A percentile compares a stretch with the other conserved stretches of the same genome.
Evolutionary conservation across 2,329 filamentous ascomycete genomes (phyloP).

Genomic region (Parastagonospora avenae): DNA sequence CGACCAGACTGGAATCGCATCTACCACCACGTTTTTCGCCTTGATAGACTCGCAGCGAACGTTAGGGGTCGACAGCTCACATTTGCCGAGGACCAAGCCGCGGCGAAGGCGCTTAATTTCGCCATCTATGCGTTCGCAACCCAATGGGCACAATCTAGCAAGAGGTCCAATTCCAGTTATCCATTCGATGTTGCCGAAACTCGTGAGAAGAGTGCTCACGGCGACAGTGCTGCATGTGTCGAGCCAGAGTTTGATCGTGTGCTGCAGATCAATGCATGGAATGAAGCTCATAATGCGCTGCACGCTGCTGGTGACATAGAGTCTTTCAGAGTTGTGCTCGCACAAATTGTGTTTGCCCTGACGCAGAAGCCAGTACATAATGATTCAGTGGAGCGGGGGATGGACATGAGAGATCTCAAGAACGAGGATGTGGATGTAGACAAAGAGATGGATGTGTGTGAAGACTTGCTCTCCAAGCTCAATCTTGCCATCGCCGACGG

Average conservation of each 20-base stretch:
- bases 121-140: slow-evolving; percentile 60
- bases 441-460: slow-evolving; percentile 28
- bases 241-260: slow-evolving; percentile 41
- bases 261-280: slow-evolving; percentile 50
- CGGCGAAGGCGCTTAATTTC: slow-evolving; percentile 54
- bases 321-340: slow-evolving; percentile 53
- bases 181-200: slow-evolving; percentile 23
- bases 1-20: slow-evolving; percentile 57
- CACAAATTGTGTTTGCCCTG: slow-evolving; percentile 54
- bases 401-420: neutral
- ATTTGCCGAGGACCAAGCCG: slow-evolving; percentile 50
- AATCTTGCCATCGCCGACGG: slow-evolving; percentile 41
- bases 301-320: slow-evolving; percentile 47
- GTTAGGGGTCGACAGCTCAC: slow-evolving; percentile 51
- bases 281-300: slow-evolving; percentile 49
- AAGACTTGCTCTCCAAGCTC: slow-evolving; percentile 37
- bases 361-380: slow-evolving; percentile 48
- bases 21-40: slow-evolving; percentile 55
- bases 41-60: slow-evolving; percentile 53
- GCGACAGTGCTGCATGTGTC: neutral
- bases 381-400: neutral
- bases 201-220: neutral
- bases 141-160: slow-evolving; percentile 52
- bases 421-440: slow-evolving; percentile 8
- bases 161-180: slow-evolving; percentile 34